Evolutionary conservation across 768 basidiomycete genomes (phyloP), one percentile per base, ranked within the genome.

Genomic region (Austroboletus festivus): DNA sequence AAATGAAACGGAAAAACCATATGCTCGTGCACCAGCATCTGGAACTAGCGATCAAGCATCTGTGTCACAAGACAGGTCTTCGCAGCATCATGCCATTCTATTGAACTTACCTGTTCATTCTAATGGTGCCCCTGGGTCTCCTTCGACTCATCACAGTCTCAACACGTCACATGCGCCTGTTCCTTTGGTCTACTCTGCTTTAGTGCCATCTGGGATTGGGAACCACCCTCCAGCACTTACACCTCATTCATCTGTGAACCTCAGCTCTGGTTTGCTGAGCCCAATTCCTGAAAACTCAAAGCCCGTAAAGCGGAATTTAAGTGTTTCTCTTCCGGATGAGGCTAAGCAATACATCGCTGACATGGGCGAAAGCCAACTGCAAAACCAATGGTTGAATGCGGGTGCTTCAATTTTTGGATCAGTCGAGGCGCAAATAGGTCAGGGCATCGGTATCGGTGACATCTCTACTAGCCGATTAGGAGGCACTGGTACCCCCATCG

Each of bases 311-410:
- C 78, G 83, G 46, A 83, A 84, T 43, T 89, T 86, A 9, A 76
- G 78, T 20, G 78, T 85, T 42, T 80, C 83, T 28, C 73, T 89
- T 31, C 85, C 89, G 1, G 86, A 89, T 46, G 89, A 91, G 63
- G 84, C 88, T 15, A 80, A 74, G 53, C 81, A 78, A 41, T 89
- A 87, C 58, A 83, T 88, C 47, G 74, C 80, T 31, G 80, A 76
- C 56, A 82, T 86, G 77, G 68, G 68, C 31, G 86, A 88, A 47
- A 83, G 81, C 5, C 83, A 86, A 3, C 60, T 70, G 8, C 68
- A 78, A 22, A 85, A 80, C 58, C 81, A 85, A 6, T 51, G 52
- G 9, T 49, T 51, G 23, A 38, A 30, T 40, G 10, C 38, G 20
- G n/a, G 28, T n/a, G 31, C 21, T 5, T 28, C 51, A 19, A 35